Base-by-base conservation (phyloP, 2,329 filamentous ascomycete species). In the Talaromyces sp. region DNA sequence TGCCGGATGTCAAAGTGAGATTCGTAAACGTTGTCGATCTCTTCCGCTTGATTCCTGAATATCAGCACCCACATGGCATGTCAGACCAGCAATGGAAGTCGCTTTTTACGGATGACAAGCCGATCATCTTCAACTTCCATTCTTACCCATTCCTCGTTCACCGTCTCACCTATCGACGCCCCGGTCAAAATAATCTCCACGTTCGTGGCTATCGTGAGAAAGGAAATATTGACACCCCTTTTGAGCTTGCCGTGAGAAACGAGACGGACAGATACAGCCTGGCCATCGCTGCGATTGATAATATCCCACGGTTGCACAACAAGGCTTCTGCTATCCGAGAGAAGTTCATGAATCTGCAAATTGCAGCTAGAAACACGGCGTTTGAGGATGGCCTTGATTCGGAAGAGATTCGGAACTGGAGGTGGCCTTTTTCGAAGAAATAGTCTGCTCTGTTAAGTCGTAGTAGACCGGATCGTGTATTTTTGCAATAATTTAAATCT, bases 81-180 rank as follows among this genome's bases (percentile, higher is more conserved):
- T 84, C 82, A 0, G 87, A 91, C 70, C 68, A 71, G 19, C 88
- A 92, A 73, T 93, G 88, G 86, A 78, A 77, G 14, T 82, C 88
- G 45, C 79, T 92, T 69, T 93, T 93, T 82, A 93, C 90, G 0
- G 82, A 83, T 16, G 81, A 92, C 80, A 88, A 84, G 69, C 90
- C 90, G 24, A 82, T 92, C 73, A 87, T 93, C 73, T 93, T 93
- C 83, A 93, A 92, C 81, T 93, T 93, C 85, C 90, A 93, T 80
- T 89, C 87, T 37, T 93, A 93, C 79, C 90, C 90, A 9, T 93
- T 89, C 89, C 82, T 93, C 71, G 86, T 93, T 60, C 90, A 93
- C 79, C 84, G 90, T 60, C 78, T 93, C 70, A 90, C 89, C 0
- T 93, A 92, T 80, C 89, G 90, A 79, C 87, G 90, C 0, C 88